Conservation (phyloP, 169 alveolate genomes). For the Cyclospora cayetanensis region DNA sequence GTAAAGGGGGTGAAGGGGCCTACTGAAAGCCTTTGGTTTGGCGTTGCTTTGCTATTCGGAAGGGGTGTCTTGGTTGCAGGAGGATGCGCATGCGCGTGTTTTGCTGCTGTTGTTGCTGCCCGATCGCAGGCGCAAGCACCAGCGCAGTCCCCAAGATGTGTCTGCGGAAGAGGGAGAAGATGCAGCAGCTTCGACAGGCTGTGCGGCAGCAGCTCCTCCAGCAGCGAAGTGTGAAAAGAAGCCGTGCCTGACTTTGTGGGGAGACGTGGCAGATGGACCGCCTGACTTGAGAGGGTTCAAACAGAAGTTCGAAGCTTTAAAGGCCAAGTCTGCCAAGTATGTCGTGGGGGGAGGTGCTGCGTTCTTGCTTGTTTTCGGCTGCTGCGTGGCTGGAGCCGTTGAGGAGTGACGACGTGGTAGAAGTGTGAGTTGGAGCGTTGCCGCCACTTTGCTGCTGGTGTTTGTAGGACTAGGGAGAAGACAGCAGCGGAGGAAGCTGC, state of each 20-base stretch:
- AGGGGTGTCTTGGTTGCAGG: too few species aligned
- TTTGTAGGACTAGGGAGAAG: not conserved
- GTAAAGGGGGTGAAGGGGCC: too few species aligned
- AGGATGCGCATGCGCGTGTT: too few species aligned
- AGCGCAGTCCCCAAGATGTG: not conserved
- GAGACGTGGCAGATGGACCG: slow-evolving; percentile 13
- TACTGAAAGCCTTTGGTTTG: too few species aligned
- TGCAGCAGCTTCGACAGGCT: not conserved
- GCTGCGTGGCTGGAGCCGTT: too few species aligned
- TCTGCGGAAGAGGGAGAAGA: not conserved
- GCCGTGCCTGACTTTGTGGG: not conserved
- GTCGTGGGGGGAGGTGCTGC: too few species aligned
- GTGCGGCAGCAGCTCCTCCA: slow-evolving; percentile 18
- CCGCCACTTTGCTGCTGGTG: not conserved
- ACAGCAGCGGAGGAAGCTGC: not conserved
- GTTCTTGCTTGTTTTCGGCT: too few species aligned
- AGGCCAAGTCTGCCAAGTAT: not conserved
- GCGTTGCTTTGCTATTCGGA: too few species aligned
- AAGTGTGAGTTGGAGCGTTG: too few species aligned
- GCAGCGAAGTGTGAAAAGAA: not conserved
- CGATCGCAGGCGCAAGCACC: not conserved
- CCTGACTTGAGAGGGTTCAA: slow-evolving; percentile 13
- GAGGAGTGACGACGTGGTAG: too few species aligned
- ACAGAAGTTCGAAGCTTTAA: not conserved
- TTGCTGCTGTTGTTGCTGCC: slow-evolving; percentile 37